Percentiles rank a stretch among this genome's conserved stretches.
Conservation (phyloP, 2,329 filamentous ascomycete genomes). For the Endoconidiophora polonica region DNA sequence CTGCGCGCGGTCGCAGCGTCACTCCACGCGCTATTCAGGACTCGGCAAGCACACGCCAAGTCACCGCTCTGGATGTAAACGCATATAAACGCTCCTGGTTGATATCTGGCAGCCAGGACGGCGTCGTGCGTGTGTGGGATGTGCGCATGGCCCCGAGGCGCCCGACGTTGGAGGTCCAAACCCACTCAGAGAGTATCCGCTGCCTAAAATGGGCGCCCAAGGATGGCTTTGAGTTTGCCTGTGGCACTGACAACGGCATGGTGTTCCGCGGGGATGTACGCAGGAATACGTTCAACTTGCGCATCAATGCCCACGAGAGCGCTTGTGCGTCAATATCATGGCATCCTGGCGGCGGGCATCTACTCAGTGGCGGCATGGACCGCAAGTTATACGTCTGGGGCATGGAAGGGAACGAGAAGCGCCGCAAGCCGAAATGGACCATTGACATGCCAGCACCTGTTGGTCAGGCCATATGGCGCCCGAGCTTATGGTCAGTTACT, state of each 20-base stretch:
- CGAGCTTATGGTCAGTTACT: conserved; percentile 47
- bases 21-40: conserved; percentile 40
- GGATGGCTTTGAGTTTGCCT: conserved; percentile 45
- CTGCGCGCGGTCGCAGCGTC: conserved; percentile 27
- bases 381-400: conserved; percentile 50
- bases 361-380: conserved; percentile 47
- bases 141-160: conserved; percentile 30
- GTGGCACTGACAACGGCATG: conserved; percentile 44
- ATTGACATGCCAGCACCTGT: conserved; percentile 45
- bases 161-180: conserved; percentile 33
- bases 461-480: conserved; percentile 43
- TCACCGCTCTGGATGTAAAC: conserved; percentile 47
- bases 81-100: conserved; percentile 40
- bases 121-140: conserved; percentile 45
- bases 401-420: conserved; percentile 41
- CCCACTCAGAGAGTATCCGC: conserved; percentile 39
- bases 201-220: conserved; percentile 50
- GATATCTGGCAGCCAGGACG: conserved; percentile 47
- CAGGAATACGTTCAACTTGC: conserved; percentile 36
- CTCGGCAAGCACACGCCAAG: conserved; percentile 36
- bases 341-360: conserved; percentile 51
- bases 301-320: conserved; percentile 45
- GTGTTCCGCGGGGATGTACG: conserved; percentile 49
- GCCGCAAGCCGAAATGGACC: conserved; percentile 47
- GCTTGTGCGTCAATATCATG: conserved; percentile 44